Conservation (phyloP, 805 yeast genomes). For the Kluyveromyces dobzhanskii region DNA sequence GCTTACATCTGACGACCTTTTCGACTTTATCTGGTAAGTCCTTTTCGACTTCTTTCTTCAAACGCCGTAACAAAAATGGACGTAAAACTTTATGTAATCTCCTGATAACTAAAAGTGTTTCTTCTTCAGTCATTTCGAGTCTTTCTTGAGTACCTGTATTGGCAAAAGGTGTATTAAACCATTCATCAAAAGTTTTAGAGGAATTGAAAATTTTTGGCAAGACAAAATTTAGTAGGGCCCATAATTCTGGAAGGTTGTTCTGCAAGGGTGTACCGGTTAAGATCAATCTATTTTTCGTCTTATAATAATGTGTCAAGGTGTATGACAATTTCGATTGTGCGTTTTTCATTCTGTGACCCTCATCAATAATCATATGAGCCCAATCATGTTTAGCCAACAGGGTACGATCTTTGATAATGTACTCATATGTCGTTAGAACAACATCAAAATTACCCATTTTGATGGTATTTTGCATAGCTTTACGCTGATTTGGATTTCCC, state of each 20-base stretch:
- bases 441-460: constrained; percentile 67
- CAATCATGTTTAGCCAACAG: constrained; percentile 59
- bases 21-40: constrained; percentile 81
- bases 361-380: constrained; percentile 86
- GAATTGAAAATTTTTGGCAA: constrained; percentile 80
- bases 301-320: constrained; percentile 64
- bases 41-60: constrained; percentile 81
- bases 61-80: constrained; percentile 76
- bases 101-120: constrained; percentile 68
- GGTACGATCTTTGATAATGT: constrained; percentile 70
- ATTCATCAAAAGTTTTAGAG: constrained; percentile 78
- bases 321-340: constrained; percentile 63
- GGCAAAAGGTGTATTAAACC: constrained; percentile 87
- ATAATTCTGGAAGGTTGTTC: constrained; percentile 74
- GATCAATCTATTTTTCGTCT: constrained; percentile 68
- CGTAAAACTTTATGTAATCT: constrained; percentile 81
- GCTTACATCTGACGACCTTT: constrained; percentile 70
- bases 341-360: constrained; percentile 85
- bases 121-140: constrained; percentile 79
- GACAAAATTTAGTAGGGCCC: constrained; percentile 79
- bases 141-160: constrained; percentile 78
- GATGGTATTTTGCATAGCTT: constrained; percentile 53
- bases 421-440: constrained; percentile 72
- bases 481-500: constrained; percentile 69
- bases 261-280: constrained; percentile 86